Percentiles rank a stretch among this genome's conserved stretches.
phyloP scores from a whole-genome alignment of 345 rosid genomes.

The Salix udensis region DNA sequence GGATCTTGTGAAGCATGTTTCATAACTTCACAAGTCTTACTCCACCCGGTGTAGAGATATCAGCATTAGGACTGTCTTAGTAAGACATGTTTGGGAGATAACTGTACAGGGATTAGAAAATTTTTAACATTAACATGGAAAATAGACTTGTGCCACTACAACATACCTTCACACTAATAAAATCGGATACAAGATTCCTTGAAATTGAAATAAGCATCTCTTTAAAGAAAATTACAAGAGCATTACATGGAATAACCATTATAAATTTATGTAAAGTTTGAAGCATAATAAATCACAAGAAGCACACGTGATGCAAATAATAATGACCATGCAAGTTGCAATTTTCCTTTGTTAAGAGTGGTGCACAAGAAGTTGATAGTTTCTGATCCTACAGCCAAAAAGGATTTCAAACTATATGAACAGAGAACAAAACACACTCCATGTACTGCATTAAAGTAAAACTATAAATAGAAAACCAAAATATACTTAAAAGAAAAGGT shows the following conservation, averaged over 20 bases:
- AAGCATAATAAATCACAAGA: constrained; percentile 2
- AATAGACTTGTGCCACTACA: neutral
- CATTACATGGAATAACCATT: neutral
- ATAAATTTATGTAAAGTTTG: neutral
- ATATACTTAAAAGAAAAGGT: neutral
- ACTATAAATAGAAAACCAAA: neutral
- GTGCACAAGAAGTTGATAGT: neutral
- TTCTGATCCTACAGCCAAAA: neutral
- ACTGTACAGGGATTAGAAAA: neutral
- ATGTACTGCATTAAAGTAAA: neutral
- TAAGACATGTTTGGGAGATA: neutral
- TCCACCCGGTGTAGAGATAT: neutral
- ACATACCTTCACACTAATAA: neutral
- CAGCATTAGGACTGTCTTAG: neutral
- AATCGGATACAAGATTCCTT: neutral
- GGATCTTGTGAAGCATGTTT: neutral
- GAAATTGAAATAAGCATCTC: neutral
- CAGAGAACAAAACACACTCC: neutral
- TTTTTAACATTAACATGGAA: neutral
- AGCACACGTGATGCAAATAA: too few relatives aligned
- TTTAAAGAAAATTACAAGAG: neutral
- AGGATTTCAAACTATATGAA: neutral
- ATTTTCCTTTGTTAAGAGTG: neutral
- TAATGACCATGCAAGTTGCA: neutral
- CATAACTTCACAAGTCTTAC: neutral